Evolutionary conservation across 73 alveolate genomes (phyloP).

Genomic region (Symbiodinium pilosum): DNA sequence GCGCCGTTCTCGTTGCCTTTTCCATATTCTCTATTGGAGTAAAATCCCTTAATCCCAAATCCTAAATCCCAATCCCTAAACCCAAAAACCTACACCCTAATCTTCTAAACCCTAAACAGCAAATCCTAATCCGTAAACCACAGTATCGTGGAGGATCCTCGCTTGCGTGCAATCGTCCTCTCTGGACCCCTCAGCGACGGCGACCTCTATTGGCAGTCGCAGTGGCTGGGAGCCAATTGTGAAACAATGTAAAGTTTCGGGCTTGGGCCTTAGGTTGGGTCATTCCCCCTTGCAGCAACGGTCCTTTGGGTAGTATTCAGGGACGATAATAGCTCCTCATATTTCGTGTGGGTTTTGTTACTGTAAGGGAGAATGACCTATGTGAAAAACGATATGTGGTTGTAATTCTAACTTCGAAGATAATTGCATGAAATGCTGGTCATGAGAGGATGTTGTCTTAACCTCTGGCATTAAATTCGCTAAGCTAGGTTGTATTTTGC

Average conservation of each 20-base stretch:
- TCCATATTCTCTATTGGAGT: no score
- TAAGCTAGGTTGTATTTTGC: no score
- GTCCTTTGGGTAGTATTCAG: neutral
- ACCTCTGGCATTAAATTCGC: no score
- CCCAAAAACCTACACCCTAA: neutral
- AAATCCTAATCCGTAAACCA: neutral
- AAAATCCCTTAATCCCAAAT: no score
- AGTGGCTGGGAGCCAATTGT: neutral
- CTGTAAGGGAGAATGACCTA: no score
- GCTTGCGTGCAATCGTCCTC: neutral
- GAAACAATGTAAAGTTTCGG: neutral
- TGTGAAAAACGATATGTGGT: no score
- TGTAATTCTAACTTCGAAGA: no score
- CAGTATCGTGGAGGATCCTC: no score
- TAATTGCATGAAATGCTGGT: no score
- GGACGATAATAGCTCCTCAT: neutral
- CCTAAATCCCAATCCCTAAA: neutral
- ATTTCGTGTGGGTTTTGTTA: neutral
- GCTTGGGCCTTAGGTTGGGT: neutral
- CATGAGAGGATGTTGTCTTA: no score
- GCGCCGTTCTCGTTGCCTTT: no score
- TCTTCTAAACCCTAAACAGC: neutral
- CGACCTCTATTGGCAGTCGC: neutral
- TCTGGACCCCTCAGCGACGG: constrained; percentile 15
- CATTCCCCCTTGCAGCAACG: no score